These are phyloP conservation scores for Alternaria sp. DNA, from an alignment of 2,329 filamentous ascomycete species.

Conservation along the genomic window DNA sequence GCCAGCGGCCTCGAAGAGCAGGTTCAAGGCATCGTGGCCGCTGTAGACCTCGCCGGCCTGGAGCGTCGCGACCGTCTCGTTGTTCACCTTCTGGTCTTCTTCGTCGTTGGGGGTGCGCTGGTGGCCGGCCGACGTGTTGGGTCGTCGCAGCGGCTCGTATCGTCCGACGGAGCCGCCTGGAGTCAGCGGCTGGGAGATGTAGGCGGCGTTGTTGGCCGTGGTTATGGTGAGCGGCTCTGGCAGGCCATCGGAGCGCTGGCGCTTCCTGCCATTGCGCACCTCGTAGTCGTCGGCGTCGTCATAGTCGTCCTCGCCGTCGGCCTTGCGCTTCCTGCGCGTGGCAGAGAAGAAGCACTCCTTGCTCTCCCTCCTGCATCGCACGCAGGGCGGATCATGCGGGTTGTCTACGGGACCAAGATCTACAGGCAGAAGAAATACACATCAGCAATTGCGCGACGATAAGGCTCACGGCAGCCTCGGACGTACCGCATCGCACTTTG, in stretches of 20 bases:
- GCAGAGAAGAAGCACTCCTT: slow-evolving; percentile 98
- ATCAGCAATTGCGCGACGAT: slow-evolving; percentile 8
- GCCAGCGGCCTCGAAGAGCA: slow-evolving; percentile 84
- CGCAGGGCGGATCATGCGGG: slow-evolving; percentile 91
- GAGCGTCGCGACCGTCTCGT: slow-evolving; percentile 66
- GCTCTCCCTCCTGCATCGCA: slow-evolving; percentile 90
- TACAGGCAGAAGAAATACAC: slow-evolving; percentile 42
- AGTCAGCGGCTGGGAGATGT: slow-evolving; percentile 64
- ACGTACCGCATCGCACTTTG: slow-evolving; percentile 64
- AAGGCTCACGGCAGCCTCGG: slow-evolving; percentile 7
- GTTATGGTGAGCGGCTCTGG: slow-evolving; percentile 38
- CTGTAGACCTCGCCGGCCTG: slow-evolving; percentile 79
- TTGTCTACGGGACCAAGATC: slow-evolving; percentile 74
- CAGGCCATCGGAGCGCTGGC: slow-evolving; percentile 61
- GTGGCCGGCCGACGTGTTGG: slow-evolving; percentile 50
- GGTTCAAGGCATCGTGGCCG: slow-evolving; percentile 88
- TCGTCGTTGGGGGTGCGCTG: slow-evolving; percentile 51
- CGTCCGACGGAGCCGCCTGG: slow-evolving; percentile 72
- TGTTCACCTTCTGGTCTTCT: slow-evolving; percentile 66
- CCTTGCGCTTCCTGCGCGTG: slow-evolving; percentile 90
- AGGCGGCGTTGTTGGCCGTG: slow-evolving; percentile 30
- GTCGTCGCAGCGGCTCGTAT: slow-evolving; percentile 71
- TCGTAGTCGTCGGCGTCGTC: slow-evolving; percentile 68
- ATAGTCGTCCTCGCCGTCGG: slow-evolving; percentile 55
- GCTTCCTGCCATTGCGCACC: slow-evolving; percentile 76